These are phyloP conservation scores for Dictyostelium brefeldianum DNA, from an alignment of 78 protist genomes.

Conservation along the genomic window DNA sequence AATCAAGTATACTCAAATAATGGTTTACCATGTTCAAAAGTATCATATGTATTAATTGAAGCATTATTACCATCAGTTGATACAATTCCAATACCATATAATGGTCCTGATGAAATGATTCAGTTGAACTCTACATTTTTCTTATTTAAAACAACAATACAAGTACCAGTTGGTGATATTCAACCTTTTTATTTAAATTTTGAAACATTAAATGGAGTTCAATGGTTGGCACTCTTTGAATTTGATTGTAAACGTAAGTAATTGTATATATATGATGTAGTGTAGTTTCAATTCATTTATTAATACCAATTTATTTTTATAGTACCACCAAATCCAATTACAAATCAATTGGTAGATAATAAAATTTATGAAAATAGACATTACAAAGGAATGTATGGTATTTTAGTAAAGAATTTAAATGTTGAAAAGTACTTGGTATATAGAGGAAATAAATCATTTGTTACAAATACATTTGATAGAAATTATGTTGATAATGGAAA, in stretches of 20 bases:
- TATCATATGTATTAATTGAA: neutral
- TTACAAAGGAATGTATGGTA: neutral
- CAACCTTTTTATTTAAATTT: conserved; percentile 3
- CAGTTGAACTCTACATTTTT: neutral
- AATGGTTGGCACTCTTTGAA: too few species aligned
- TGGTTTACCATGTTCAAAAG: too few species aligned
- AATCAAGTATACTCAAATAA: too few species aligned
- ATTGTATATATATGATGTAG: neutral
- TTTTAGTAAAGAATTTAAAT: neutral
- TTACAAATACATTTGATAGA: neutral
- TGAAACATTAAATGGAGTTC: neutral
- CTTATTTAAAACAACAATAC: neutral
- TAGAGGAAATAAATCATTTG: neutral
- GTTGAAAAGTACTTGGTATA: neutral
- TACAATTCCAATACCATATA: too few species aligned
- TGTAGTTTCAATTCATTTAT: too few species aligned
- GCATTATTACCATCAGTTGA: neutral
- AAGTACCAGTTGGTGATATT: neutral
- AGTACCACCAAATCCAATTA: neutral
- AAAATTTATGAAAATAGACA: neutral
- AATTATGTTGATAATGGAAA: neutral
- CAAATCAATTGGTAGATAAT: neutral
- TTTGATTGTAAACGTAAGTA: neutral
- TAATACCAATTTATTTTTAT: neutral
- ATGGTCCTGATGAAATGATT: too few species aligned